phyloP scores from a whole-genome alignment of 331 rosid species.

The Pyrus hybrid region DNA sequence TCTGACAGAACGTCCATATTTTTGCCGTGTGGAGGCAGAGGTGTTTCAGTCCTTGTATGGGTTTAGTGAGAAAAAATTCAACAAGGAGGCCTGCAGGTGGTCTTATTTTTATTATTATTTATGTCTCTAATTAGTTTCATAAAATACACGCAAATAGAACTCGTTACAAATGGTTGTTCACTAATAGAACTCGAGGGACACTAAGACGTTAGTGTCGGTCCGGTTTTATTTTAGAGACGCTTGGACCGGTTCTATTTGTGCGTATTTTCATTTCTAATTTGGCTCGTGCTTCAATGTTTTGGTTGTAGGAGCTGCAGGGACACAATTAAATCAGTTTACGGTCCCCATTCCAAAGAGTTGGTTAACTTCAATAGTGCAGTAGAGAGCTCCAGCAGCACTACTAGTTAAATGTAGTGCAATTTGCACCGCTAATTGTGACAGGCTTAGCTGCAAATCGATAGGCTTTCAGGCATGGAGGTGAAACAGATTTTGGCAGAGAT shows the following conservation, averaged over 20 bases:
- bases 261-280: background rate
- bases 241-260: no score
- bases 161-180: no score
- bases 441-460: background rate
- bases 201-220: no score
- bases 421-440: background rate
- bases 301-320: constrained; percentile 66
- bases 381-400: background rate
- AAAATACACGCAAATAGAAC: no score
- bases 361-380: constrained; percentile 42
- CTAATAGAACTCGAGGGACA: no score
- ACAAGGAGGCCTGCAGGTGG: constrained; percentile 91
- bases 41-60: constrained; percentile 61
- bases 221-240: no score
- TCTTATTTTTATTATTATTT: background rate
- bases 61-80: constrained; percentile 47
- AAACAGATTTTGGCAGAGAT: background rate
- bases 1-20: constrained; percentile 79
- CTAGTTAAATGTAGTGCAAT: background rate
- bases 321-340: constrained; percentile 66
- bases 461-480: background rate
- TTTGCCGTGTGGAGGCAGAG: constrained; percentile 78
- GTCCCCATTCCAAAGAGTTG: constrained; percentile 64
- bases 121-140: no score
- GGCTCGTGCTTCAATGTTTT: constrained; percentile 13